Evolutionary conservation across 106 monocot species (phyloP).

Genomic region (Dioscorea zingiberensis): DNA sequence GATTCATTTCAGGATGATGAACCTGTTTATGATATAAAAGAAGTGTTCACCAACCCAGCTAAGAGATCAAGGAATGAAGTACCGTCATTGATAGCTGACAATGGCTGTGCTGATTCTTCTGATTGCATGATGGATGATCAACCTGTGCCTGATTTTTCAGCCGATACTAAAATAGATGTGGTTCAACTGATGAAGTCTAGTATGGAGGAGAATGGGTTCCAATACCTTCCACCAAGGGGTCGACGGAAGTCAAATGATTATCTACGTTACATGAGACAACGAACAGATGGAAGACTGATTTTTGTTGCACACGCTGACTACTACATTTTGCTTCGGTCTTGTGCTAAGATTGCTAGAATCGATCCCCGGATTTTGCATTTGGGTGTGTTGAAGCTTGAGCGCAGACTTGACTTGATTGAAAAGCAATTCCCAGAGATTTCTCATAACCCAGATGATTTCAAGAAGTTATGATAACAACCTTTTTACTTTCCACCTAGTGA

Average conservation of each 20-base stretch:
- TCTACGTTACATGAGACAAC: slow-evolving; percentile 48
- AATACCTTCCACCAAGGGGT: slow-evolving; percentile 49
- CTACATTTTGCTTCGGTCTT: slow-evolving; percentile 64
- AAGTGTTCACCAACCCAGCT: neutral
- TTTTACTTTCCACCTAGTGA: no score
- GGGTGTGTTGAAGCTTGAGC: slow-evolving; percentile 58
- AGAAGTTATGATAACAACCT: no score
- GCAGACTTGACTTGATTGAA: slow-evolving; percentile 61
- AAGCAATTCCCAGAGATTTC: slow-evolving; percentile 2
- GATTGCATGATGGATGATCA: no score
- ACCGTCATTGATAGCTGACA: neutral
- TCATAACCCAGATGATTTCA: no score
- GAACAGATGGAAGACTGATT: slow-evolving; percentile 25
- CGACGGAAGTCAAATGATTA: slow-evolving; percentile 18
- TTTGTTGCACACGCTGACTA: slow-evolving; percentile 79
- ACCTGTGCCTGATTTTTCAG: neutral
- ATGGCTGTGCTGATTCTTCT: no score
- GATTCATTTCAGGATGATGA: slow-evolving; percentile 18
- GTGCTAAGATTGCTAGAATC: slow-evolving; percentile 60
- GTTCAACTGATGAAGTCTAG: slow-evolving; percentile 37
- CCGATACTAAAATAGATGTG: neutral
- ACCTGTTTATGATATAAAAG: slow-evolving; percentile 1
- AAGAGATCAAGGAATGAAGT: slow-evolving; percentile 29
- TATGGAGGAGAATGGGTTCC: slow-evolving; percentile 74
- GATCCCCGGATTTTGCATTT: slow-evolving; percentile 56